Conservation (phyloP, 306 rosid genomes). For the Erythrophleum fordii region DNA sequence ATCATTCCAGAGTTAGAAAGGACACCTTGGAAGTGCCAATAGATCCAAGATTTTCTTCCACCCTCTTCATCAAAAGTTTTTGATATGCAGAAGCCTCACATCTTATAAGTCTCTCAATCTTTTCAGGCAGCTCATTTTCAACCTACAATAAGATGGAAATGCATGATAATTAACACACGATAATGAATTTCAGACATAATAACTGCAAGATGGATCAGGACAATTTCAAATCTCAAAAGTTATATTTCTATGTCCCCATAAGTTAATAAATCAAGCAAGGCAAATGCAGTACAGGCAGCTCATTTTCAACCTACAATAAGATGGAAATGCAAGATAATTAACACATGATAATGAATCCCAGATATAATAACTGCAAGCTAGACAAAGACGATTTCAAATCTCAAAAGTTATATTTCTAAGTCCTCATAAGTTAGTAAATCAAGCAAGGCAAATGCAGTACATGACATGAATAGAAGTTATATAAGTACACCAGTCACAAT, state of each 20-base stretch:
- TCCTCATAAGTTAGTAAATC: slow-evolving; percentile 15
- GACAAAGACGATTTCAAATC: slow-evolving; percentile 5
- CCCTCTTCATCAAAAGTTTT: slow-evolving; percentile 98
- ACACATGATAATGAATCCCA: slow-evolving; percentile 27
- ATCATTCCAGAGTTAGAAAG: slow-evolving; percentile 25
- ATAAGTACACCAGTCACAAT: neutral
- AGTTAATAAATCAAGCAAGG: slow-evolving; percentile 1
- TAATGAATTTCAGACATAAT: slow-evolving; percentile 32
- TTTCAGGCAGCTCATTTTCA: slow-evolving; percentile 93
- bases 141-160: slow-evolving; percentile 60
- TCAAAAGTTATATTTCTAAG: slow-evolving; percentile 16
- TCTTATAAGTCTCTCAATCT: slow-evolving; percentile 94
- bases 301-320: slow-evolving; percentile 73
- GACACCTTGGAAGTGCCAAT: slow-evolving; percentile 81
- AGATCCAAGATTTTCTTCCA: slow-evolving; percentile 95
- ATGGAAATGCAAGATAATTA: slow-evolving; percentile 37
- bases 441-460: slow-evolving; percentile 1
- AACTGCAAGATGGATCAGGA: neutral
- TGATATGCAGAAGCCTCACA: slow-evolving; percentile 99
- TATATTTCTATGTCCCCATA: slow-evolving; percentile 21
- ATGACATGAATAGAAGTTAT: slow-evolving; percentile 21
- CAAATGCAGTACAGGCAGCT: slow-evolving; percentile 55
- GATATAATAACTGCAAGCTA: slow-evolving; percentile 14
- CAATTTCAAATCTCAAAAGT: slow-evolving; percentile 24
- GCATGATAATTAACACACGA: slow-evolving; percentile 29